A percentile compares a stretch with the other conserved stretches of the same genome.
These are phyloP conservation scores for Cladosporium sphaerospermum DNA, from an alignment of 2,329 filamentous ascomycete species.

Conservation along the genomic window DNA sequence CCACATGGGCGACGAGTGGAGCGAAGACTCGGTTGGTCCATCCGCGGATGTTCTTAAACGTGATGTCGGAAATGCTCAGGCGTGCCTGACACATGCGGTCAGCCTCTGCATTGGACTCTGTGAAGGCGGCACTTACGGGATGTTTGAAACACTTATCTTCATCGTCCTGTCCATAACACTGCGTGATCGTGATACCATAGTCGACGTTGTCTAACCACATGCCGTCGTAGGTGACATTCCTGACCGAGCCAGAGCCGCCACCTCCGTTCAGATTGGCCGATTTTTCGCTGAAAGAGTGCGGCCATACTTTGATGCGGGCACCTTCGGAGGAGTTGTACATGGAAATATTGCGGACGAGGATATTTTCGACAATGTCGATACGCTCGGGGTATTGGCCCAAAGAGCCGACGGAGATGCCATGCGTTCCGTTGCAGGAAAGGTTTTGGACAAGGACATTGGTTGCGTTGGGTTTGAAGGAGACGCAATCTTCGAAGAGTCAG, in stretches of 20 bases:
- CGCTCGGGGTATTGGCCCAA: conserved; percentile 49
- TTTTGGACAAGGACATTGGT: conserved; percentile 61
- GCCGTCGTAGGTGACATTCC: conserved; percentile 30
- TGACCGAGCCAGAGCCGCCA: conserved; percentile 43
- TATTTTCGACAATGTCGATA: conserved; percentile 46
- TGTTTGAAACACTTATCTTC: conserved; percentile 38
- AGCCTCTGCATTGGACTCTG: no score
- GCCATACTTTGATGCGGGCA: conserved; percentile 55
- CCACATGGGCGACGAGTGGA: conserved; percentile 34
- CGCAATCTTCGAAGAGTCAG: not conserved
- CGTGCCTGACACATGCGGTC: conserved; percentile 34
- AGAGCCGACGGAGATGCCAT: conserved; percentile 59
- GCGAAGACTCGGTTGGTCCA: conserved; percentile 41
- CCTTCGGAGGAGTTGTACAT: conserved; percentile 43
- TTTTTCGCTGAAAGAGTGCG: conserved; percentile 38
- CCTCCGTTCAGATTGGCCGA: conserved; percentile 51
- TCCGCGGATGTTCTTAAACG: conserved; percentile 20
- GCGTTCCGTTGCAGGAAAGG: conserved; percentile 59
- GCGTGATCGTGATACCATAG: conserved; percentile 5
- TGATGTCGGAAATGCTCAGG: conserved; percentile 33
- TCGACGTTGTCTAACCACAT: conserved; percentile 5
- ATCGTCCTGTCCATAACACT: conserved; percentile 8
- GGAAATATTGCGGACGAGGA: conserved; percentile 44
- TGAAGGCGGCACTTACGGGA: not conserved
- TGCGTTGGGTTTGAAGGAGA: conserved; percentile 54